Evolutionary conservation across 352 stramenopile genomes (phyloP).

Genomic region (Pythium grandisporangium): DNA sequence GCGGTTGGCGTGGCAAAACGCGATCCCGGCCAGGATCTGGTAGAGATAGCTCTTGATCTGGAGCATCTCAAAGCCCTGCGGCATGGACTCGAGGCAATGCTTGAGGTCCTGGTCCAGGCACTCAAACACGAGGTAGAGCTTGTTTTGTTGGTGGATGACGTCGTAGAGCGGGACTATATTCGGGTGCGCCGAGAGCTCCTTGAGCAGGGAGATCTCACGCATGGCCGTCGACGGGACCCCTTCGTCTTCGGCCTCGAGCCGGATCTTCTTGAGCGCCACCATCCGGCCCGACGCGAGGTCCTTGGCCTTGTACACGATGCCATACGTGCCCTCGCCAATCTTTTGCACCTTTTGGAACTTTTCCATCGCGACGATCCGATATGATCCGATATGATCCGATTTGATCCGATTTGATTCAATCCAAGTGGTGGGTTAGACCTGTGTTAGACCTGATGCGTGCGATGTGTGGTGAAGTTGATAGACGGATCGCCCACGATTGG

Average conservation of each 20-base stretch:
- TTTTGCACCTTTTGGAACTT: conserved; percentile 84
- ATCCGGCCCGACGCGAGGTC: conserved; percentile 86
- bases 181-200: conserved; percentile 90
- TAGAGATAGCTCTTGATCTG: conserved; percentile 84
- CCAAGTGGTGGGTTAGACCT: too few relatives aligned
- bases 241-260: conserved; percentile 90
- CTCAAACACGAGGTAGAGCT: conserved; percentile 84
- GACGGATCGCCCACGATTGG: background rate
- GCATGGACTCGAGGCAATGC: conserved; percentile 88
- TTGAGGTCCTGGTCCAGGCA: conserved; percentile 86
- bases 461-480: too few relatives aligned
- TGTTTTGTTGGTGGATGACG: conserved; percentile 79
- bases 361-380: conserved; percentile 54
- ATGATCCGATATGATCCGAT: too few relatives aligned
- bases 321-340: conserved; percentile 93
- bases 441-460: too few relatives aligned
- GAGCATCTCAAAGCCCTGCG: conserved; percentile 78
- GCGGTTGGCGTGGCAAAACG: conserved; percentile 94
- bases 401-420: too few relatives aligned
- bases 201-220: conserved; percentile 95
- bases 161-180: conserved; percentile 90
- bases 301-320: conserved; percentile 95
- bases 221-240: conserved; percentile 97
- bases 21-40: conserved; percentile 75
- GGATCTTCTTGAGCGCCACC: conserved; percentile 93